These are phyloP conservation scores for Metrosideros polymorpha DNA, from an alignment of 441 rosid species.

Conservation along the genomic window DNA sequence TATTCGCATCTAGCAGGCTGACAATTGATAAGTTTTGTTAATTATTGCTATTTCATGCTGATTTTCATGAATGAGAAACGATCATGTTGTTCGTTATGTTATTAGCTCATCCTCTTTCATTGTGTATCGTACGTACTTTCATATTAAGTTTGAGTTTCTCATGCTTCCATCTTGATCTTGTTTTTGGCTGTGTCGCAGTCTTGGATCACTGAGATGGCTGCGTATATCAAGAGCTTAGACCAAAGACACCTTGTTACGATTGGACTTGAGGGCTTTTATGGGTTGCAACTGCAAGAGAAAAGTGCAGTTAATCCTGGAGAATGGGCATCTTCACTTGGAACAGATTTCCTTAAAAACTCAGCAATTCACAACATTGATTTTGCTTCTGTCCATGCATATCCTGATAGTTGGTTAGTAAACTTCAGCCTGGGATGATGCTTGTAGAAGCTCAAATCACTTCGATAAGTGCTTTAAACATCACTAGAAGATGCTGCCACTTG, in stretches of 20 bases:
- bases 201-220: constrained; percentile 44
- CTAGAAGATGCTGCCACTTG: neutral
- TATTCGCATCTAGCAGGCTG: neutral
- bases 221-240: constrained; percentile 34
- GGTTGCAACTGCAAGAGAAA: constrained; percentile 11
- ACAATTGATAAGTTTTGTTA: neutral
- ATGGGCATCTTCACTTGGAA: constrained; percentile 41
- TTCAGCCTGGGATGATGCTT: neutral
- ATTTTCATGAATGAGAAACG: neutral
- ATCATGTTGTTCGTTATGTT: neutral
- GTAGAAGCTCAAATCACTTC: neutral
- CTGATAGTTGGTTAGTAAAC: constrained; percentile 40
- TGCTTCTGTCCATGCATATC: constrained; percentile 46
- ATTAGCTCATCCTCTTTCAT: neutral
- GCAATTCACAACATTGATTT: constrained; percentile 30
- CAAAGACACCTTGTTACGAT: constrained; percentile 30
- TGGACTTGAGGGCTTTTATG: constrained; percentile 42
- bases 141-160: neutral
- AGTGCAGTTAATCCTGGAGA: constrained; percentile 33
- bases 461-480: neutral
- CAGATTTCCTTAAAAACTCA: constrained; percentile 35
- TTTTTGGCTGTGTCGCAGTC: constrained; percentile 6
- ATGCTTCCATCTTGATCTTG: neutral
- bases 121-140: neutral
- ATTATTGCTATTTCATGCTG: neutral